Evolutionary conservation across 2,329 filamentous ascomycete genomes (phyloP).

Genomic region (Penicillium paneum): DNA sequence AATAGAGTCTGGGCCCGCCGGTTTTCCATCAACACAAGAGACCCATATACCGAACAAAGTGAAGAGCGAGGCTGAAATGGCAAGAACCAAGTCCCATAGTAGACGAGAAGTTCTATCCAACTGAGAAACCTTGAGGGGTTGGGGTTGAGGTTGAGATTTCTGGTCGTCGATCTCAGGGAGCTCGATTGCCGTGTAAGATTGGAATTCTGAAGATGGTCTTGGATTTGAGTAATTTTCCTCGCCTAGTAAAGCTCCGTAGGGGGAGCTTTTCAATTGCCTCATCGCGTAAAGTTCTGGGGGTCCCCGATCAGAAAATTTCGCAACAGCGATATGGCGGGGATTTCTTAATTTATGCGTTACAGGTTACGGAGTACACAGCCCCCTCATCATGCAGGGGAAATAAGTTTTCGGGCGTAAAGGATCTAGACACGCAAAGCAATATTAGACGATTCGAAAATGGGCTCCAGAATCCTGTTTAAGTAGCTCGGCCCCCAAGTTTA

Average conservation of each 20-base stretch:
- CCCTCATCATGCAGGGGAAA: neutral
- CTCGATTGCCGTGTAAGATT: neutral
- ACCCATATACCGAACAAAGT: neutral
- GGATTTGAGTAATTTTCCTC: neutral
- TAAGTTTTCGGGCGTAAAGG: too few relatives aligned
- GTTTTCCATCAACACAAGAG: neutral
- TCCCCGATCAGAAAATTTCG: neutral
- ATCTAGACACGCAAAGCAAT: neutral
- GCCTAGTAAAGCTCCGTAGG: neutral
- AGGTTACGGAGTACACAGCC: neutral
- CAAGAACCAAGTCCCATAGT: neutral
- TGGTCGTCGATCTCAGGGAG: neutral
- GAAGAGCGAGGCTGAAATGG: neutral
- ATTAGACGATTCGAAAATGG: neutral
- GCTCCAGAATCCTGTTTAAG: neutral
- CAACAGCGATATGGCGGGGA: neutral
- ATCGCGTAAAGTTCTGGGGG: neutral
- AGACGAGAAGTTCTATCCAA: neutral
- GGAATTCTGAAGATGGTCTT: neutral
- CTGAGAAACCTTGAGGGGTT: neutral
- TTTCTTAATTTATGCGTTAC: neutral
- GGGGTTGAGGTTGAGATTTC: neutral
- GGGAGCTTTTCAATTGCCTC: neutral
- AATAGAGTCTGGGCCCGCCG: neutral
- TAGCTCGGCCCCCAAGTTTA: too few relatives aligned